These are phyloP conservation scores for Kwoniella europaea DNA, from an alignment of 768 basidiomycete species.

Conservation along the genomic window DNA sequence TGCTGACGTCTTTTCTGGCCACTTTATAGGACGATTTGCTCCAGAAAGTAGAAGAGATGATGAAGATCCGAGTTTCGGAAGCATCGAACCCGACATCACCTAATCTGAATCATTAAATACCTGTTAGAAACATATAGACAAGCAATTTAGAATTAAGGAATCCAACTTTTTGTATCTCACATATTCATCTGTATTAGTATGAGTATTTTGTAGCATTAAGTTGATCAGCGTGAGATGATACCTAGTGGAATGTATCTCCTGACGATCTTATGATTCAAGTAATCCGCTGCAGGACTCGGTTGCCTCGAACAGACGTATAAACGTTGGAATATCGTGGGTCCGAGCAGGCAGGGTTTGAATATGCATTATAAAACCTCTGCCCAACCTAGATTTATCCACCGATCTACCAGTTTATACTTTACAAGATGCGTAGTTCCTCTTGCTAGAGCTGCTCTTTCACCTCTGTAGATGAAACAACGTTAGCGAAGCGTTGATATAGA, in stretches of 20 bases:
- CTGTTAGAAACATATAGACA: neutral
- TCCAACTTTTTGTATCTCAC: too few species aligned
- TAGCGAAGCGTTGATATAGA: too few species aligned
- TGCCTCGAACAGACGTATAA: too few species aligned
- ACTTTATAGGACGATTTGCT: conserved; percentile 39
- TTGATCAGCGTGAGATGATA: too few species aligned
- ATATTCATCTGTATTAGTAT: too few species aligned
- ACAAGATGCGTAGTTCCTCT: conserved; percentile 81
- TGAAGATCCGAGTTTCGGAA: conserved; percentile 25
- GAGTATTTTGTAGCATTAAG: too few species aligned
- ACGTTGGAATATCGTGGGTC: too few species aligned
- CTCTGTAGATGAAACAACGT: conserved; percentile 59
- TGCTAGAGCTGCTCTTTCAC: conserved; percentile 72
- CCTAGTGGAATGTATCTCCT: too few species aligned
- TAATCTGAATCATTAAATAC: neutral
- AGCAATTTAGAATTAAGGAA: too few species aligned
- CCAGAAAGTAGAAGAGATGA: conserved; percentile 46
- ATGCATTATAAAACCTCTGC: conserved; percentile 52
- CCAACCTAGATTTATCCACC: conserved; percentile 55
- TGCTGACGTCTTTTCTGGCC: neutral
- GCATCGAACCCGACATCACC: conserved; percentile 1
- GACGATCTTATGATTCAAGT: too few species aligned
- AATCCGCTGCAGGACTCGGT: too few species aligned
- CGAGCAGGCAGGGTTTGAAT: neutral
- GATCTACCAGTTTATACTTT: conserved; percentile 74